A percentile compares a stretch with the other conserved stretches of the same genome.
Evolutionary conservation across 768 basidiomycete species (phyloP).

Genomic region (Crepidotus variabilis): DNA sequence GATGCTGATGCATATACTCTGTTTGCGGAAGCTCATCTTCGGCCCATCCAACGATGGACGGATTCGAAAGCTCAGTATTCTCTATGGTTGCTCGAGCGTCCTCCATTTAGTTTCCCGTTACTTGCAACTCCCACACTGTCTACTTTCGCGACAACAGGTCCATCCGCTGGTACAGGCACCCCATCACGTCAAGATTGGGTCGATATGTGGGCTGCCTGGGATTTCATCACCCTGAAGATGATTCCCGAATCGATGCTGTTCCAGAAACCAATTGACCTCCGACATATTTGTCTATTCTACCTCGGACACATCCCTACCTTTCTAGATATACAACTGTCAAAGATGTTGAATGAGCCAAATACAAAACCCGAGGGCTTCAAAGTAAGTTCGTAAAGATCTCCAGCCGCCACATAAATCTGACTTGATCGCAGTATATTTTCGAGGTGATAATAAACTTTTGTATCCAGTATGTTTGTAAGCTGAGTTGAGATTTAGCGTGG

Average conservation of each 20-base stretch:
- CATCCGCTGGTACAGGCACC: constrained; percentile 32
- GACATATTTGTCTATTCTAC: constrained; percentile 98
- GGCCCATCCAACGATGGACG: constrained; percentile 83
- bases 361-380: constrained; percentile 86
- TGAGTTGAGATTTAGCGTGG: constrained; percentile 56
- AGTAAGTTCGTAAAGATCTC: constrained; percentile 20
- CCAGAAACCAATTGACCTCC: constrained; percentile 87
- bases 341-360: constrained; percentile 68
- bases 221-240: constrained; percentile 79
- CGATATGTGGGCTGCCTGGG: constrained; percentile 86
- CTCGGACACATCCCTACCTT: constrained; percentile 92
- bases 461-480: background rate
- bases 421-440: constrained; percentile 56
- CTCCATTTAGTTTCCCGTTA: constrained; percentile 73
- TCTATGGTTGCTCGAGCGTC: constrained; percentile 89
- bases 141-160: constrained; percentile 14
- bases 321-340: constrained; percentile 85
- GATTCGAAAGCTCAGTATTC: constrained; percentile 72
- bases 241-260: constrained; percentile 83
- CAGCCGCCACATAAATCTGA: constrained; percentile 9
- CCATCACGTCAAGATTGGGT: constrained; percentile 81
- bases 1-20: constrained; percentile 63
- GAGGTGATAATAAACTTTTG: constrained; percentile 41
- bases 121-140: constrained; percentile 35
- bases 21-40: constrained; percentile 73